These are phyloP conservation scores for Giardia muris DNA, from an alignment of 208 protist species.

Conservation along the genomic window DNA sequence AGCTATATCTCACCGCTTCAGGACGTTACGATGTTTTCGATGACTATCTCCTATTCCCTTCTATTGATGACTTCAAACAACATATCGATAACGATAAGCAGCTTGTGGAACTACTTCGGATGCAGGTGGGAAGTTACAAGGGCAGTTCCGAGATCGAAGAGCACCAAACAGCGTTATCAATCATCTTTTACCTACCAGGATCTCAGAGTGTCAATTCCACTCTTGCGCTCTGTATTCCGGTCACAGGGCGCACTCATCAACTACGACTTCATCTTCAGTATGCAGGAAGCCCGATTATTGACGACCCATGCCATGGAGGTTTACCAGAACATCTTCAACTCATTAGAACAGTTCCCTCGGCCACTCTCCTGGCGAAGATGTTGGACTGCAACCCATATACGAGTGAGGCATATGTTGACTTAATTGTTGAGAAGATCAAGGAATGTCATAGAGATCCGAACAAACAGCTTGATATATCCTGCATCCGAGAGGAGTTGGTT, in stretches of 20 bases:
- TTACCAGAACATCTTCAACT: not conserved
- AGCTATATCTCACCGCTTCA: not conserved
- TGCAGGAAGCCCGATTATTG: not conserved
- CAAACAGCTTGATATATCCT: not conserved
- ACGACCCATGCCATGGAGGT: not conserved
- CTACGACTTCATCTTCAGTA: not conserved
- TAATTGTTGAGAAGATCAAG: not conserved
- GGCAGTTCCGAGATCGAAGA: not conserved
- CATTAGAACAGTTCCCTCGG: not conserved
- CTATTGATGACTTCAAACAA: not conserved
- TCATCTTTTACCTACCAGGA: not conserved
- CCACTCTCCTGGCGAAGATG: not conserved
- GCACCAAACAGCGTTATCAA: not conserved
- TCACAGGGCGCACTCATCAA: constrained; percentile 9
- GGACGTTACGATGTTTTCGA: not conserved
- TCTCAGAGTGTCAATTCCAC: not conserved
- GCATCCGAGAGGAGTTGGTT: not conserved
- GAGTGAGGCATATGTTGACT: not conserved
- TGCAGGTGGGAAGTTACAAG: not conserved
- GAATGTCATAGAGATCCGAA: not conserved
- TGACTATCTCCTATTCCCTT: not conserved
- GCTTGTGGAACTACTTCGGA: not conserved
- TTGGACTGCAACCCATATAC: not conserved
- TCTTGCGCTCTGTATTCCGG: not conserved
- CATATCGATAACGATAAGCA: not conserved